phyloP scores from a whole-genome alignment of 192 early-diverging fungal genomes.

The Endogone sp. region DNA sequence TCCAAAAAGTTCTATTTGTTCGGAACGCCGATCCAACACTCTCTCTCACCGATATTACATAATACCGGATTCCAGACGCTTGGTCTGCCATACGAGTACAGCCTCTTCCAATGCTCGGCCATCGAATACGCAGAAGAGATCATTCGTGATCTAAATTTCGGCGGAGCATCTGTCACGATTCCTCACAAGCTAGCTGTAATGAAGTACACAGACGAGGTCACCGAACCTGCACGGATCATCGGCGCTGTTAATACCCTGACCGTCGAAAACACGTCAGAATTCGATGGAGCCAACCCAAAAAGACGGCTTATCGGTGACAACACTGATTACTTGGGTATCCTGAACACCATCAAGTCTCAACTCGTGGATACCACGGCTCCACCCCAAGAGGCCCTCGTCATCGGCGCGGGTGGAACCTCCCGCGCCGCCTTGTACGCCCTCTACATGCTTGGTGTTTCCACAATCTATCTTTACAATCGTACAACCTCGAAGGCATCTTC shows the following conservation, averaged over 20 bases:
- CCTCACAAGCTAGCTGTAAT: constrained; percentile 92
- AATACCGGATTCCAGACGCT: constrained; percentile 85
- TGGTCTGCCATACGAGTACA: constrained; percentile 83
- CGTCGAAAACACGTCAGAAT: constrained; percentile 13
- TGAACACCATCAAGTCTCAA: constrained; percentile 50
- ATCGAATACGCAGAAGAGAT: constrained; percentile 54
- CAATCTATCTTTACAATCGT: constrained; percentile 84
- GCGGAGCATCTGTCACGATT: constrained; percentile 94
- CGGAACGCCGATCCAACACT: constrained; percentile 87
- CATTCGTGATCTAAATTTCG: constrained; percentile 60
- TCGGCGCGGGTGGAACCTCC: constrained; percentile 94
- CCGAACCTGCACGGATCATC: constrained; percentile 75
- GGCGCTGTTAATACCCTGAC: constrained; percentile 95
- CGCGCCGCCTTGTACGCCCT: constrained; percentile 89
- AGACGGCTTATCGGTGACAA: constrained; percentile 79
- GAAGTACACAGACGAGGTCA: constrained; percentile 64
- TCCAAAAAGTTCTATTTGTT: constrained; percentile 77
- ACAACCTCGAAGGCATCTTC: constrained; percentile 68
- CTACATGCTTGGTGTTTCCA: constrained; percentile 57
- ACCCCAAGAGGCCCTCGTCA: constrained; percentile 62
- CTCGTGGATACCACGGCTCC: constrained; percentile 23
- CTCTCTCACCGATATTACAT: constrained; percentile 88
- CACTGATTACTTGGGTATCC: constrained; percentile 95
- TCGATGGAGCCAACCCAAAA: constrained; percentile 15
- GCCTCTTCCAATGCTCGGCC: constrained; percentile 63